A percentile compares a stretch with the other conserved stretches of the same genome.
Evolutionary conservation across 441 rosid species (phyloP).

Genomic region (Iberis amara): DNA sequence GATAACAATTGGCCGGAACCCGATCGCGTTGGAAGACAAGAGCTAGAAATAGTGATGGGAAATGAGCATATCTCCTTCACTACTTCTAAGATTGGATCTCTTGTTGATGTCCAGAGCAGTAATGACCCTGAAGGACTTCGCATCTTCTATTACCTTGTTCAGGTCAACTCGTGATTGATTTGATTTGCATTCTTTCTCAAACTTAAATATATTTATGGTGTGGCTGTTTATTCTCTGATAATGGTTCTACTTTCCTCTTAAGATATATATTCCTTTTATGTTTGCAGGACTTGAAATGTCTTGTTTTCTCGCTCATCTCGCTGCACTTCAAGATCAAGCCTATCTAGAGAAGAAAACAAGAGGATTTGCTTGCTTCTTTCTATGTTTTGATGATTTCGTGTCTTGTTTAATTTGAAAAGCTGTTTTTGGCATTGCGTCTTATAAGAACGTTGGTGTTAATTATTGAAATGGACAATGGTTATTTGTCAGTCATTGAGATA

Average conservation of each 20-base stretch:
- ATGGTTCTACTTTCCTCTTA: not conserved
- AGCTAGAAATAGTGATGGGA: constrained; percentile 93
- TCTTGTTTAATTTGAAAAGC: constrained; percentile 25
- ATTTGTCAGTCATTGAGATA: no score
- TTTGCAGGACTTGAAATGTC: constrained; percentile 94
- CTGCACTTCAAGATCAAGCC: constrained; percentile 98
- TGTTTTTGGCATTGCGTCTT: not conserved
- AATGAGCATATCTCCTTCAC: constrained; percentile 92
- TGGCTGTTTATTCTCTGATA: no score
- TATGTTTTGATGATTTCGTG: constrained; percentile 12
- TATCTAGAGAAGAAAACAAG: constrained; percentile 37
- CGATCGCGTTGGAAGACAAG: constrained; percentile 85
- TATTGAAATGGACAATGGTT: no score
- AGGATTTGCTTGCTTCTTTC: constrained; percentile 16
- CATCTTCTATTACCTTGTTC: constrained; percentile 90
- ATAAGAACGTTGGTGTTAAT: not conserved
- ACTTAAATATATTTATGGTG: no score
- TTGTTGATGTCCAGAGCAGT: constrained; percentile 85
- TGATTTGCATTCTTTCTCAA: no score
- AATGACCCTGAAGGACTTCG: constrained; percentile 94
- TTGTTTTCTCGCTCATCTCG: constrained; percentile 87
- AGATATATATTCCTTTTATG: constrained; percentile 7
- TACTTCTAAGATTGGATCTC: constrained; percentile 91
- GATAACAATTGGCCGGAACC: constrained; percentile 96
- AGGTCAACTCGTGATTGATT: no score